Conservation (phyloP, 139 green algal species). For the Micromonas pusilla region DNA sequence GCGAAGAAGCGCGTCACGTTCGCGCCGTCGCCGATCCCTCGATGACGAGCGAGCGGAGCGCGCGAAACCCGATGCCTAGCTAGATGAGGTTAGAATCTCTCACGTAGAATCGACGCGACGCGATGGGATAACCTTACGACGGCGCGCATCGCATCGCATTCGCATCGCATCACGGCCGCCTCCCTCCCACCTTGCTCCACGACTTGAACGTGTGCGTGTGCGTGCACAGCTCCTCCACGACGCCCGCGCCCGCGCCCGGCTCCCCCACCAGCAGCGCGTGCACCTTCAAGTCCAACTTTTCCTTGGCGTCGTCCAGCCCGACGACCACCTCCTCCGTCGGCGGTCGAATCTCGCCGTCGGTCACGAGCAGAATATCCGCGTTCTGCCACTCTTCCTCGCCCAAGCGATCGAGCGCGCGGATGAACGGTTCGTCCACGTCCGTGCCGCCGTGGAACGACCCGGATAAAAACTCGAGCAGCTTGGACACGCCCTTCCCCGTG, state of each 20-base stretch:
- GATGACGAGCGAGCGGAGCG: too few relatives aligned
- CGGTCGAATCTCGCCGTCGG: conserved; percentile 36
- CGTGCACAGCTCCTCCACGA: conserved; percentile 11
- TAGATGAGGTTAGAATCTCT: too few relatives aligned
- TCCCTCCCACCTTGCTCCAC: background rate
- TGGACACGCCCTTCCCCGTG: background rate
- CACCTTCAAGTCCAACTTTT: conserved; percentile 30
- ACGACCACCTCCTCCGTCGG: background rate
- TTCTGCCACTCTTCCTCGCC: conserved; percentile 34
- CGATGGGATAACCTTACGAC: too few relatives aligned
- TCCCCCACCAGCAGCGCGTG: conserved; percentile 33
- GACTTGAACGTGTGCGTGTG: conserved; percentile 19
- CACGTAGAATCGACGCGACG: too few relatives aligned
- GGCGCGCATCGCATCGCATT: too few relatives aligned
- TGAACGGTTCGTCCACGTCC: conserved; percentile 38
- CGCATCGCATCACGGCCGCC: too few relatives aligned
- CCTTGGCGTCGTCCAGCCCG: conserved; percentile 8
- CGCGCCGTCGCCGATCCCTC: too few relatives aligned
- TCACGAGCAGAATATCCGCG: conserved; percentile 38
- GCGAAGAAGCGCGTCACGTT: too few relatives aligned
- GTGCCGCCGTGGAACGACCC: conserved; percentile 35
- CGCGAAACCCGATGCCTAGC: too few relatives aligned
- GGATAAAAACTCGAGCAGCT: conserved; percentile 33
- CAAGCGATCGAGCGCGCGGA: conserved; percentile 12
- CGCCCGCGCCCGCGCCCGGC: background rate